Conservation (phyloP, 805 yeast species). For the Teunomyces tritomae region DNA sequence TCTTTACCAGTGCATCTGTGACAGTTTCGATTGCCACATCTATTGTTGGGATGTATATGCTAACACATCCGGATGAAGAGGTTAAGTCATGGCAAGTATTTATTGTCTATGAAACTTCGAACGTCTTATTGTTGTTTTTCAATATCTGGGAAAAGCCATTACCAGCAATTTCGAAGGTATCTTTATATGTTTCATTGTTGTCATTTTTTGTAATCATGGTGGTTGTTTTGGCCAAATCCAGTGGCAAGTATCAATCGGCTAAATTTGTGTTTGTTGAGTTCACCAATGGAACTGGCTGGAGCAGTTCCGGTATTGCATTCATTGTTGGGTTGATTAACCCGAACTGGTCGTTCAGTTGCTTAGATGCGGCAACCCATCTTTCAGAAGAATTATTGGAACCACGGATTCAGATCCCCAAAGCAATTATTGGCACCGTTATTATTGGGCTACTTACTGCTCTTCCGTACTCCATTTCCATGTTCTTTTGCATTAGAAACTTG, state of each 20-base stretch:
- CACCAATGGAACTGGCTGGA: constrained; percentile 60
- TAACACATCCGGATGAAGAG: constrained; percentile 35
- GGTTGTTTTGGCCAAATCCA: constrained; percentile 49
- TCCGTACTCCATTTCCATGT: constrained; percentile 52
- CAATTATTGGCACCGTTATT: constrained; percentile 60
- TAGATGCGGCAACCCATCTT: constrained; percentile 71
- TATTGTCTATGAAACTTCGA: constrained; percentile 46
- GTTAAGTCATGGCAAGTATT: constrained; percentile 55
- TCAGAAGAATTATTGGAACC: constrained; percentile 65
- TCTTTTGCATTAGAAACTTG: constrained; percentile 55
- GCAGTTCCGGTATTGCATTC: constrained; percentile 56
- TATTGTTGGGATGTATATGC: constrained; percentile 49
- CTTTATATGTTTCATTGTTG: constrained; percentile 50
- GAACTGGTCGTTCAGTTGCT: constrained; percentile 66
- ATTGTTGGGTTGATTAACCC: constrained; percentile 71
- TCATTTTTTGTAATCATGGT: constrained; percentile 56
- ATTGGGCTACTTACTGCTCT: constrained; percentile 65
- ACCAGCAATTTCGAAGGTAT: constrained; percentile 48
- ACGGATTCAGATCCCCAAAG: constrained; percentile 56
- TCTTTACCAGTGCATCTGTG: constrained; percentile 61
- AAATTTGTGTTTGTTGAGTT: constrained; percentile 53
- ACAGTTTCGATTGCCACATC: constrained; percentile 53
- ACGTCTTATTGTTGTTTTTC: constrained; percentile 41
- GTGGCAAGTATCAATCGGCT: constrained; percentile 51
- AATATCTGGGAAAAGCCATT: constrained; percentile 51